Base-by-base conservation (phyloP, 371 early-diverging fungal species). In the Apophysomyces sp. region DNA sequence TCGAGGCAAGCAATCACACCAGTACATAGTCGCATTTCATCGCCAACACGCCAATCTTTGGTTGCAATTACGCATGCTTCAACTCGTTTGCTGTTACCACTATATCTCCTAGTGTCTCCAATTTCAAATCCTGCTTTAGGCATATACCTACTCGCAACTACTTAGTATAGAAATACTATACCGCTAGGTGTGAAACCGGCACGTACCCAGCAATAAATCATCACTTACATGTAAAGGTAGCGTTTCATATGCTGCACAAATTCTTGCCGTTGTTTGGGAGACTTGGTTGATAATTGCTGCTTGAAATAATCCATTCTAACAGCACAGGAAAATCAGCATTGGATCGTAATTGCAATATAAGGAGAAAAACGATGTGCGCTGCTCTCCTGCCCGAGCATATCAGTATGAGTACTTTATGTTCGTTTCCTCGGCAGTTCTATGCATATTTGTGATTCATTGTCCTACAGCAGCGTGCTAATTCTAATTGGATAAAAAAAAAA, bases 31-130 rank as follows among this genome's bases (percentile, higher is more conserved):
- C 75, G 70, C 28, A 98, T 85, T 32, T 89, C 86, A 59, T 92
- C 90, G 3, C 95, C 95, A 21, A 77, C 67, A 11, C 75, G 69
- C 85, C 90, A 95, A 26, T 82, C 73, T 44, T 84, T 82, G 11
- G 92, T 94, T 0, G 96, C 92, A 4, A 94, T 74, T n/a, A 97
- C 76, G 57, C 92, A 89, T 2, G 95, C 94, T 56, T 96, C 94
- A 28, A 85, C 82, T 66, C 87, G 87, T 26, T 84, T 83, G 0
- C 92, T 85, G 24, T 77, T 79, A 5, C 73, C 73, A 31, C 77
- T 69, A 69, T 96, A 96, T 15, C 95, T 77, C 51, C 74, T 70
- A 16, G 96, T 95, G 62, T 82, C 90, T 16, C 80, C 77, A 26
- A 86, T 80, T 71, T 86, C 97, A 69, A 83, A 95, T 13, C 98